These are phyloP conservation scores for Mycosphaerella sp. DNA, from an alignment of 2,329 filamentous ascomycete genomes.

Conservation along the genomic window DNA sequence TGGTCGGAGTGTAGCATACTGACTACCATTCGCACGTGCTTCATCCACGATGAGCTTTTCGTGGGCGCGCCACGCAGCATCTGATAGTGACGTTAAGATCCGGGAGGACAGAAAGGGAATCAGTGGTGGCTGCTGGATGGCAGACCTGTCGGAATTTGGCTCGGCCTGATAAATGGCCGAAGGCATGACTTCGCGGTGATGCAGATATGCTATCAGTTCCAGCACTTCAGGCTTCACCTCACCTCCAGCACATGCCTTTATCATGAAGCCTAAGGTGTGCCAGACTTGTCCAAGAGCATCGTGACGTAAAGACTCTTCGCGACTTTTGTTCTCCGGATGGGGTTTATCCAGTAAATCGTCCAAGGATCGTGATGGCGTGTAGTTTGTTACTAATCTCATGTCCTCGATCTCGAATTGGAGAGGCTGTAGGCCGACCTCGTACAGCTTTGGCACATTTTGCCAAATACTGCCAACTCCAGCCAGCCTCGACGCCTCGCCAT, in stretches of 20 bases:
- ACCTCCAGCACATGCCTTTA: conserved; percentile 30
- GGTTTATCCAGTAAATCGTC: conserved; percentile 23
- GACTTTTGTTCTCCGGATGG: conserved; percentile 1
- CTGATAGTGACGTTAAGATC: conserved; percentile 46
- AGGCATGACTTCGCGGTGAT: conserved; percentile 44
- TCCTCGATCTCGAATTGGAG: conserved; percentile 1
- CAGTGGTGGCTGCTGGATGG: conserved; percentile 44
- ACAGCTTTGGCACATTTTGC: conserved; percentile 11
- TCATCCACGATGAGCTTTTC: conserved; percentile 33
- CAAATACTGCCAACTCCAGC: conserved; percentile 11
- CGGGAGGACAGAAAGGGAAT: conserved; percentile 44
- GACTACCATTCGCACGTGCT: conserved; percentile 32
- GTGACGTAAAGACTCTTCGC: conserved; percentile 26
- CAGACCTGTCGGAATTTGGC: conserved; percentile 32
- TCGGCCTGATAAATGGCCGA: conserved; percentile 41
- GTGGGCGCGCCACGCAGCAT: conserved; percentile 46
- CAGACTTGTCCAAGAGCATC: conserved; percentile 42
- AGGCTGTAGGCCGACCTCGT: conserved; percentile 14
- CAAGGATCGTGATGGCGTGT: conserved; percentile 6
- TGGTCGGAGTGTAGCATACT: conserved; percentile 37
- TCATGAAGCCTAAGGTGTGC: conserved; percentile 43
- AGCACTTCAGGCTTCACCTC: conserved; percentile 41
- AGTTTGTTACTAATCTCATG: background rate
- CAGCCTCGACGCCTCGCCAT: background rate
- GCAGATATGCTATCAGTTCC: conserved; percentile 44